A percentile compares a stretch with the other conserved stretches of the same genome.
Evolutionary conservation across 139 green algal species (phyloP).

Genomic region (Pleodorina starrii): DNA sequence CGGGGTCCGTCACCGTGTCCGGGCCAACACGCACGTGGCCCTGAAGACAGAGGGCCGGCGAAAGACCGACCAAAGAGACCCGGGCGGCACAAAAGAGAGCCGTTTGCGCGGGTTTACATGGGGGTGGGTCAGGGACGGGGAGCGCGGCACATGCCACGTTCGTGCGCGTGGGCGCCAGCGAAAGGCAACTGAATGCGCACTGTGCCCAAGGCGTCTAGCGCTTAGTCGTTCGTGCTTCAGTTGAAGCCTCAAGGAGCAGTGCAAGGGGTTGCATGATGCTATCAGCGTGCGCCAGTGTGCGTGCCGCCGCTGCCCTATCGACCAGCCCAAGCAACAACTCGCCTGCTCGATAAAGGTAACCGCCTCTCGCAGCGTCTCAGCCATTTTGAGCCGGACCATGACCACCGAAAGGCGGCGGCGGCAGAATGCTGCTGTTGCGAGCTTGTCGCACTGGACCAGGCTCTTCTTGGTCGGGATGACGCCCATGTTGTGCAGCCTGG

Average conservation of each 20-base stretch:
- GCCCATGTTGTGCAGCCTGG: conserved; percentile 93
- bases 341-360: conserved; percentile 92
- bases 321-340: no score
- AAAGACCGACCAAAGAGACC: background rate
- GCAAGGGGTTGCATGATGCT: no score
- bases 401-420: conserved; percentile 93
- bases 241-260: no score
- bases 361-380: conserved; percentile 93
- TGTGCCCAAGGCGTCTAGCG: no score
- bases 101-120: no score
- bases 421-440: conserved; percentile 94
- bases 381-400: conserved; percentile 95
- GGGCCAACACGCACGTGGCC: conserved; percentile 97
- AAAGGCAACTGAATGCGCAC: no score
- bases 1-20: conserved; percentile 92
- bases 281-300: no score
- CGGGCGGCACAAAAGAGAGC: background rate
- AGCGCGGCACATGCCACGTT: no score
- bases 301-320: no score
- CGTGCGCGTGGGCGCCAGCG: no score
- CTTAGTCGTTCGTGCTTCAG: no score
- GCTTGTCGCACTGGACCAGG: conserved; percentile 93
- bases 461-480: conserved; percentile 94
- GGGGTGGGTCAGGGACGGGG: no score
- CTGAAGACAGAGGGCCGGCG: conserved; percentile 56